phyloP scores from a whole-genome alignment of 345 rosid genomes.

The Gossypium turneri region DNA sequence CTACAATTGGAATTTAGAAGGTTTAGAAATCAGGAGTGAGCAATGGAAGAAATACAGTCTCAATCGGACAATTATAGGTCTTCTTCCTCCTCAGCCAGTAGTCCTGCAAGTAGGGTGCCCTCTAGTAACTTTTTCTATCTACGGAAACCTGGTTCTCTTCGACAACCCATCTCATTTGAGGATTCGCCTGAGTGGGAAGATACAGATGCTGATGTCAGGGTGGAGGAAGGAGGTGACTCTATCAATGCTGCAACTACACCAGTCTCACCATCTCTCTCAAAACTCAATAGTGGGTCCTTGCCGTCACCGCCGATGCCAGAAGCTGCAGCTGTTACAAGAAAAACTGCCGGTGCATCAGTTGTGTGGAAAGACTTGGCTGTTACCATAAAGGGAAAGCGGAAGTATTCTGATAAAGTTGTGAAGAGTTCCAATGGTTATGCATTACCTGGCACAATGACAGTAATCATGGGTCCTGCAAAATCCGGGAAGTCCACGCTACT shows the following conservation, averaged over 20 bases:
- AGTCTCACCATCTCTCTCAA: conserved; percentile 78
- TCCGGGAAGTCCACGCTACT: conserved; percentile 93
- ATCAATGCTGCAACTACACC: conserved; percentile 72
- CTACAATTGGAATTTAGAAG: conserved; percentile 5
- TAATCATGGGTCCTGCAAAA: conserved; percentile 98
- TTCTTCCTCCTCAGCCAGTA: conserved; percentile 94
- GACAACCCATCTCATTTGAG: conserved; percentile 95
- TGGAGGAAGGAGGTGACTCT: conserved; percentile 79
- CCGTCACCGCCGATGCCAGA: conserved; percentile 76
- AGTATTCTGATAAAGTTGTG: conserved; percentile 82
- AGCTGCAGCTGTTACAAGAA: conserved; percentile 51
- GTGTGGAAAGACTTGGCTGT: conserved; percentile 97
- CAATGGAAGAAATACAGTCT: conserved; percentile 96
- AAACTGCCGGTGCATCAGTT: conserved; percentile 81
- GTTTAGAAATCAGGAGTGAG: conserved; percentile 21
- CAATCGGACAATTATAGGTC: conserved; percentile 94
- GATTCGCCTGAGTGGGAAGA: conserved; percentile 99
- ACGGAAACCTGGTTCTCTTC: conserved; percentile 81
- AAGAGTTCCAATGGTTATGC: conserved; percentile 97
- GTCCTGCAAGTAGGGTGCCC: conserved; percentile 94
- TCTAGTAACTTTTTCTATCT: conserved; percentile 93
- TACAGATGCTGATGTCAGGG: conserved; percentile 65
- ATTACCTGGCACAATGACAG: conserved; percentile 94
- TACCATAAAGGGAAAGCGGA: conserved; percentile 80
- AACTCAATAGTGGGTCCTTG: conserved; percentile 79